Conservation (phyloP, 2,329 filamentous ascomycete species). For the Cladobotryum mycophilum region DNA sequence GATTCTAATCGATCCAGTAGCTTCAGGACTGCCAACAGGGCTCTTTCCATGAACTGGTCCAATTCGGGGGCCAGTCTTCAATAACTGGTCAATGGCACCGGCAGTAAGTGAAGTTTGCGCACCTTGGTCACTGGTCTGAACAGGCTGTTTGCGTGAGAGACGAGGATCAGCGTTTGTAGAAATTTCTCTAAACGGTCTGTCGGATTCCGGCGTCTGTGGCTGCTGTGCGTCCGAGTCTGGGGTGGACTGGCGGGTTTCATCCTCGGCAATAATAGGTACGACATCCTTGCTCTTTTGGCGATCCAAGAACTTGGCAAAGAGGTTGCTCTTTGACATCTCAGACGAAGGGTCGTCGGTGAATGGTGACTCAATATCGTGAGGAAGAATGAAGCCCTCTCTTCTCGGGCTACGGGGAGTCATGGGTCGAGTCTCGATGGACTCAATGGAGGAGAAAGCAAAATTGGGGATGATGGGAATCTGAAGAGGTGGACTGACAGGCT, state of each 20-base stretch:
- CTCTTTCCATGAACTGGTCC: conserved; percentile 27
- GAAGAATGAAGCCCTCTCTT: conserved; percentile 51
- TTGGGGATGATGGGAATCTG: conserved; percentile 18
- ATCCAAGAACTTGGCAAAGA: conserved; percentile 39
- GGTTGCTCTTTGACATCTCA: conserved; percentile 33
- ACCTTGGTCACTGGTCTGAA: conserved; percentile 58
- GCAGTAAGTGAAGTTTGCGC: conserved; percentile 83
- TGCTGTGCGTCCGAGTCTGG: conserved; percentile 27
- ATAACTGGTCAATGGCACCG: conserved; percentile 69
- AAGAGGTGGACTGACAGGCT: conserved; percentile 19
- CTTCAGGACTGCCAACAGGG: conserved; percentile 28
- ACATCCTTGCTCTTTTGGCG: conserved; percentile 37
- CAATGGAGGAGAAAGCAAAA: conserved; percentile 40
- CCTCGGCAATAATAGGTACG: conserved; percentile 53
- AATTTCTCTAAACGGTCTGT: conserved; percentile 55
- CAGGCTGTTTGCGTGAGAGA: conserved; percentile 31
- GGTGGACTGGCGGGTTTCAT: conserved; percentile 54
- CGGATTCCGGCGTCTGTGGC: conserved; percentile 47
- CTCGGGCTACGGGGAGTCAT: conserved; percentile 44
- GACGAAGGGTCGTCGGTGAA: conserved; percentile 27
- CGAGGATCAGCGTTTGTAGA: conserved; percentile 49
- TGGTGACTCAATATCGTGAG: conserved; percentile 36
- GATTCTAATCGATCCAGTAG: conserved; percentile 36
- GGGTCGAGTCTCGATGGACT: conserved; percentile 41
- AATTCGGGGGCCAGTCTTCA: conserved; percentile 39